Base-by-base conservation (phyloP, 2,329 filamentous ascomycete species). In the Ustulina deusta region DNA sequence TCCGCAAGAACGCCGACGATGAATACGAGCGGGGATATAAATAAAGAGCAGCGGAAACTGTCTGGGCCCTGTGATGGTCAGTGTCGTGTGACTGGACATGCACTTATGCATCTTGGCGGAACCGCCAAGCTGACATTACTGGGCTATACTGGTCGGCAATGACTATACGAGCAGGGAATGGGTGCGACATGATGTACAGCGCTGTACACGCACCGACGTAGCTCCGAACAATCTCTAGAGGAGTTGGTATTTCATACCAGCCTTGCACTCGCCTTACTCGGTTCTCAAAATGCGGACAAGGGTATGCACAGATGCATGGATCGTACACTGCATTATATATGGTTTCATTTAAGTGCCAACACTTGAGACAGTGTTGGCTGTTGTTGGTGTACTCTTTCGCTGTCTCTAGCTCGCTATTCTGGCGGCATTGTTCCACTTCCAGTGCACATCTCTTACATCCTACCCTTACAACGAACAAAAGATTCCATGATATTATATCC, bases 51-150 rank as follows among this genome's bases (percentile, higher is more conserved):
- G 7, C 11, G 51, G 38, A 10, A n/a, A 27, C 11, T 38, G 22
- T 27, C 27, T 48, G 22, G 38, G 56, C 56, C 42, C 20, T 48
- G 34, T 17, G 13, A 27, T 42, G 6, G 13, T 6, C 25, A 36
- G 22, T 65, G 27, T 42, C 17, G 62, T 68, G 58, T 29, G 29
- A 68, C 62, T 46, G 42, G 56, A 54, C 22, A 61, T 44, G 38
- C n/a, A 29, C 42, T 15, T 27, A 15, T n/a, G 22, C 49, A 42
- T 36, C 51, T 68, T 64, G 65, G 61, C 61, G 29, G 25, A 44
- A 32, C 42, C 44, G n/a, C 5, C 42, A 52, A 44, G 34, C 27
- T 64, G 36, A 36, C 6, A 32, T 51, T 32, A 32, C 29, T 32
- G 29, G 29, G 29, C 7, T 32, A n/a, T 34, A 32, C 6, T 51